Evolutionary conservation across 176 grass and related monocot genomes (phyloP).

Genomic region (Oryza longistaminata): DNA sequence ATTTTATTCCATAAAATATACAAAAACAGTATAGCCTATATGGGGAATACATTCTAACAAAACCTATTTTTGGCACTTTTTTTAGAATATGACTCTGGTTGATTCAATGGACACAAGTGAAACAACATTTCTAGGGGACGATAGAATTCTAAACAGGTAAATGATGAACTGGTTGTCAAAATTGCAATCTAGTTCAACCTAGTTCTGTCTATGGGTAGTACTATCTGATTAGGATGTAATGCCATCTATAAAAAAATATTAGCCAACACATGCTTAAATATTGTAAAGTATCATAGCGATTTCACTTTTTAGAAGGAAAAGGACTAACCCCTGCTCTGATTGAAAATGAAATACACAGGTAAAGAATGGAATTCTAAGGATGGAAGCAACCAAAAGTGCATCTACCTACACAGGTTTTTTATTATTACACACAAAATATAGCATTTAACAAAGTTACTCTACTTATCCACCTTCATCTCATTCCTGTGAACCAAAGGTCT

Average conservation of each 20-base stretch:
- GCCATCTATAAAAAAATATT: neutral
- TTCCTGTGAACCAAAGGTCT: neutral
- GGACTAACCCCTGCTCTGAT: neutral
- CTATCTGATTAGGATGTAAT: neutral
- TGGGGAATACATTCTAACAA: neutral
- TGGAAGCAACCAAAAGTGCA: neutral
- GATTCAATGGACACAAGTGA: neutral
- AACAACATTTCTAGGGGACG: neutral
- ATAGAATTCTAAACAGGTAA: neutral
- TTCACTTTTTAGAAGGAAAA: neutral
- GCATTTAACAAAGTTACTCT: neutral
- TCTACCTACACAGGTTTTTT: neutral
- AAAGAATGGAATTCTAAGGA: neutral
- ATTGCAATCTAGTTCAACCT: neutral
- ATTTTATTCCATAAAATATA: slow-evolving; percentile 1
- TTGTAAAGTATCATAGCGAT: neutral
- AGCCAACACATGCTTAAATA: neutral
- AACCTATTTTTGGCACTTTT: neutral
- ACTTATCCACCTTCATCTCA: neutral
- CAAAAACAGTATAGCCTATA: neutral
- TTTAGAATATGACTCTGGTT: neutral
- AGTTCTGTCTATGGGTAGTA: neutral
- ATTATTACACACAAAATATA: neutral
- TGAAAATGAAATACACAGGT: neutral
- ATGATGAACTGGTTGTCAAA: neutral